Base-by-base conservation (phyloP, 2,329 filamentous ascomycete genomes). In the Fusarium metavorans region DNA sequence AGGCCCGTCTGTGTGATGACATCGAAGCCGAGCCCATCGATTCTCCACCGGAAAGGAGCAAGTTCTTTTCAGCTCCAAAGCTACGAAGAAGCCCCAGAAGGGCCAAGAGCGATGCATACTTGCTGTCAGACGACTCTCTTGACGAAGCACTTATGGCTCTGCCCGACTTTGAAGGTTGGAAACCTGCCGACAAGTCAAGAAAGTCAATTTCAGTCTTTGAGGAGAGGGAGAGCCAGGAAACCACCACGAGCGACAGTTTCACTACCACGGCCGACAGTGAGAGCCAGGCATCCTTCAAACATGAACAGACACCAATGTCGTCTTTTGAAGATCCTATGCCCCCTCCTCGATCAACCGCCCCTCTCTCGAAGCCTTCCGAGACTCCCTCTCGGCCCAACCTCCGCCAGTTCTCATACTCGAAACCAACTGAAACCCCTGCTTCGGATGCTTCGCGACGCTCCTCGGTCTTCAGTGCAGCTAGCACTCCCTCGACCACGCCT, bases 61-160 rank as follows among this genome's bases (percentile, higher is more conserved):
- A 85, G 67, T 91, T 90, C 79, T 91, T 91, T 74, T 74, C 87
- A 3, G 78, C 67, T 5, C 66, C 77, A 10, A 81, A 81, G 58
- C 74, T 73, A 37, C 66, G 67, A 13, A 79, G 73, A 39, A 78
- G 74, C 37, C 77, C 80, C 6, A 72, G 74, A 20, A 76, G 78
- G 41, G 78, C 81, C 39, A 83, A 82, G 58, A 79, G 80, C 37
- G 86, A 88, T 13, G 81, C 81, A 2, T 85, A 86, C 65, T 73
- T 89, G 20, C 83, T 89, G 76, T 91, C 89, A 0, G 88, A 91
- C 69, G 88, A 90, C 70, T 90, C 88, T 0, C 83, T 91, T 45
- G 88, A 90, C 32, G 88, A 90, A 67, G 88, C 85, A 0, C 81
- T 91, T 23, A 80, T 83, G 30, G 84, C 83, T 23, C 78, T 91